Conservation (phyloP, 1,139 yeast genomes). For the Chernovozyma aurita region DNA sequence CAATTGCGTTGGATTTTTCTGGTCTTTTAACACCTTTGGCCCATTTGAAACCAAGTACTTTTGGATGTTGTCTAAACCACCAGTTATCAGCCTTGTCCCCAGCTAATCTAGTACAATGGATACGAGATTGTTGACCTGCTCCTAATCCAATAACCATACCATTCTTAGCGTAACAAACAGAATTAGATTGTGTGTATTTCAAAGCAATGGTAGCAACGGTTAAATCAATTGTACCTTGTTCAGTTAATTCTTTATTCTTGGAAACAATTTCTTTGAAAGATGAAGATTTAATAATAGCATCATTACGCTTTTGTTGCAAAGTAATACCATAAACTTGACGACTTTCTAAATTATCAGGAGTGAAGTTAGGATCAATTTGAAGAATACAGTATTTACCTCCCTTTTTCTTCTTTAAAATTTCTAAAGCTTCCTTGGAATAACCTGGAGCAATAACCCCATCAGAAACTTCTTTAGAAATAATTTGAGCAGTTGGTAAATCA, state of each 20-base stretch:
- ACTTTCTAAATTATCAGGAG: conserved; percentile 76
- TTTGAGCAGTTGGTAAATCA: conserved; percentile 93
- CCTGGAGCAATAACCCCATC: conserved; percentile 99
- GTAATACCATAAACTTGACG: conserved; percentile 96
- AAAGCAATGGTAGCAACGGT: conserved; percentile 96
- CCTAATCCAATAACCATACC: conserved; percentile 99
- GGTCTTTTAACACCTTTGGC: conserved; percentile 98
- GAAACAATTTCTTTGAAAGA: conserved; percentile 92
- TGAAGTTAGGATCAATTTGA: conserved; percentile 92
- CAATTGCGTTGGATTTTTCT: conserved; percentile 96
- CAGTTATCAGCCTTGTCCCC: conserved; percentile 99
- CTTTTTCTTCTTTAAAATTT: conserved; percentile 83
- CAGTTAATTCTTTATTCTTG: conserved; percentile 77
- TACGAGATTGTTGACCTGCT: conserved; percentile 99
- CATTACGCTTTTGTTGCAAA: conserved; percentile 94
- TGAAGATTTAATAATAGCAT: conserved; percentile 83
- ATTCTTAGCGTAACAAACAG: conserved; percentile 95
- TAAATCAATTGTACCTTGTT: conserved; percentile 88
- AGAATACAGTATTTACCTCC: conserved; percentile 95
- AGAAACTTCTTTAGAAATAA: conserved; percentile 93
- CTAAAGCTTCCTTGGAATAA: conserved; percentile 87
- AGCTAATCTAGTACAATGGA: conserved; percentile 97
- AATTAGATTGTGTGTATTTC: conserved; percentile 96
- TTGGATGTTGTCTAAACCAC: conserved; percentile 99
- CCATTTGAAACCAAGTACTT: conserved; percentile 90